A percentile compares a stretch with the other conserved stretches of the same genome.
These are phyloP conservation scores for Geranium brycei DNA, from an alignment of 345 rosid genomes.

Conservation along the genomic window DNA sequence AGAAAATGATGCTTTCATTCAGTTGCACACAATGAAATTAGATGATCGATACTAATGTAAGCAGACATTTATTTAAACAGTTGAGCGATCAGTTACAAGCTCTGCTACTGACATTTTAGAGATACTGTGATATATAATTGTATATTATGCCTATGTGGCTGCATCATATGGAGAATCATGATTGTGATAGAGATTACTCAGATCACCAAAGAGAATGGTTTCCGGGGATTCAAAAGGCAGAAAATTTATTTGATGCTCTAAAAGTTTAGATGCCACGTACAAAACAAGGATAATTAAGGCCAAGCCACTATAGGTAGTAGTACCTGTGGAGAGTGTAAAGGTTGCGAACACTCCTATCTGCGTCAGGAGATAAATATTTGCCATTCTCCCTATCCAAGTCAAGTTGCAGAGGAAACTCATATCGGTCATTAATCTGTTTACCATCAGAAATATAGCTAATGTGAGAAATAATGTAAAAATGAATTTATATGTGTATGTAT, in stretches of 20 bases:
- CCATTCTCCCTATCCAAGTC: constrained; percentile 81
- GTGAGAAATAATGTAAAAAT: neutral
- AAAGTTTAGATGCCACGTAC: too few species aligned
- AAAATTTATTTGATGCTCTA: too few species aligned
- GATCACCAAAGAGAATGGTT: neutral
- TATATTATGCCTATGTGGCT: too few species aligned
- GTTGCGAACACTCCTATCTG: constrained; percentile 86
- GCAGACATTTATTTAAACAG: too few species aligned
- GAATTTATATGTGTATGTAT: neutral
- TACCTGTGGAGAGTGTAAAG: constrained; percentile 58
- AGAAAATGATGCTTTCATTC: too few species aligned
- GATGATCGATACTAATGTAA: too few species aligned
- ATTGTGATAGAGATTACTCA: neutral
- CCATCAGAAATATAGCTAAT: neutral
- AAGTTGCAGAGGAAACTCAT: constrained; percentile 92
- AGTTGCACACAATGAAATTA: too few species aligned
- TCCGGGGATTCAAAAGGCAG: neutral
- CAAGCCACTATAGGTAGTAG: neutral
- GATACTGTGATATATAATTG: too few species aligned
- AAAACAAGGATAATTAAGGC: too few species aligned
- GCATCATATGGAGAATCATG: neutral
- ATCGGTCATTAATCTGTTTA: constrained; percentile 82
- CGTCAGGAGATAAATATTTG: constrained; percentile 81
- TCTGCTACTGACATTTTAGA: too few species aligned
- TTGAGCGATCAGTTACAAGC: too few species aligned